phyloP scores from a whole-genome alignment of 2,329 filamentous ascomycete species.

The Fusarium agapanthi region DNA sequence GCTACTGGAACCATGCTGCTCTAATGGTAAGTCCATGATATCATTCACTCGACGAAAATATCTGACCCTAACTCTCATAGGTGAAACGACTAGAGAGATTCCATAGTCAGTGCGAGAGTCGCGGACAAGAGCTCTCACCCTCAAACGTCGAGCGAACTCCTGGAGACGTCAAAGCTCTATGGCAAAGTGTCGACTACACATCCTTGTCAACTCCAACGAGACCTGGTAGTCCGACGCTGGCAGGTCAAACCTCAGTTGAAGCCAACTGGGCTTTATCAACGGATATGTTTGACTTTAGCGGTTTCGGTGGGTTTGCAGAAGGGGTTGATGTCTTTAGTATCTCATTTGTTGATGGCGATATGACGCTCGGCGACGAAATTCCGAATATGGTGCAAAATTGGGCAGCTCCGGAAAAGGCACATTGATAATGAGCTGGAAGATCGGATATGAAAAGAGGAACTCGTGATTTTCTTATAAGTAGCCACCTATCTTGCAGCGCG shows the following conservation, averaged over 20 bases:
- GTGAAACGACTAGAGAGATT: slow-evolving; percentile 8
- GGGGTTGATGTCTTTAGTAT: slow-evolving; percentile 15
- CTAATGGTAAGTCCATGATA: neutral
- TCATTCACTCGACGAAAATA: too few relatives aligned
- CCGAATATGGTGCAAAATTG: neutral
- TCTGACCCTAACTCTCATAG: neutral
- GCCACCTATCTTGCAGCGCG: neutral
- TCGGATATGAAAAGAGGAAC: neutral
- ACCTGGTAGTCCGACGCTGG: neutral
- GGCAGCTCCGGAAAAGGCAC: too few relatives aligned
- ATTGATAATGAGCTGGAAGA: neutral
- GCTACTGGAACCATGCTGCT: slow-evolving; percentile 9
- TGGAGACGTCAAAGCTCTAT: slow-evolving; percentile 8
- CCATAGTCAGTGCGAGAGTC: neutral
- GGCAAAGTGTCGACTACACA: slow-evolving; percentile 16
- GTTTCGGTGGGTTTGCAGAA: slow-evolving; percentile 10
- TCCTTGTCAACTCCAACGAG: slow-evolving; percentile 11
- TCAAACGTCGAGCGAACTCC: neutral
- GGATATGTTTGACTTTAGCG: slow-evolving; percentile 15
- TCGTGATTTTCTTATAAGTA: slow-evolving; percentile 53
- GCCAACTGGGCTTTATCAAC: neutral
- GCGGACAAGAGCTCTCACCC: slow-evolving; percentile 2
- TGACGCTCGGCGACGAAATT: neutral
- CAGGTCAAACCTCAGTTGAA: neutral
- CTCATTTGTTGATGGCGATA: slow-evolving; percentile 14